Evolutionary conservation across 805 yeast genomes (phyloP), one percentile per base, ranked within the genome.

Genomic region (Myxozyma geophila): DNA sequence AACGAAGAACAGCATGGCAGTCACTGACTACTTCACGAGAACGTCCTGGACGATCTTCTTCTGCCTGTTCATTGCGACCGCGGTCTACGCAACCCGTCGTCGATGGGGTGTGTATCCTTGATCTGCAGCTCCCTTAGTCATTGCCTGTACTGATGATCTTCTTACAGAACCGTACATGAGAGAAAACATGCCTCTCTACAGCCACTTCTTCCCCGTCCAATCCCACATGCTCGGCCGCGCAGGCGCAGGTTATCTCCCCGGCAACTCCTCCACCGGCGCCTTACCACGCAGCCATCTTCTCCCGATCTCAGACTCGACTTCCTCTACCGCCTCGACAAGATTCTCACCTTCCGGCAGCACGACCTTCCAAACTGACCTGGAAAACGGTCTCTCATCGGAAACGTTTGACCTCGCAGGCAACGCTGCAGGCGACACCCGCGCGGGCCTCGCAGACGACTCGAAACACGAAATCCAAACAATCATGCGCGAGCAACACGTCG

Each of bases 391-490:
- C 28, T 76, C 80, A 36, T 88, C 93, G 4, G 77, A 75, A 47
- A 81, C 78, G 37, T 89, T 89, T 70, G 83, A 87, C 72, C 72
- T 89, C 10, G 68, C 71, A 2, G 67, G 76, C 2, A 79, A 82
- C 13, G 74, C 74, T 23, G 63, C 71, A n/a, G 77, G 75, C 9
- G 96, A 89, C 70, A 47, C 77, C 1, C 81, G 96, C 59, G 70
- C 75, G n/a, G 95, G 95, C 0, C 77, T 89, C 41, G 85, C 84
- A 72, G 84, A 79, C 46, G 71, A 62, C 6, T 83, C 89, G 1
- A 87, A 85, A 73, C 70, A 70, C 17, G 81, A 77, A 59, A 83
- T 89, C 1, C 77, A 78, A 62, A 66, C 74, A 36, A 77, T 88
- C 7, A 89, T 89, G 95, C 72, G 78, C 7, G 71, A 73, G 6